Conservation (phyloP, 352 stramenopile genomes). For the Pythium brassicae region DNA sequence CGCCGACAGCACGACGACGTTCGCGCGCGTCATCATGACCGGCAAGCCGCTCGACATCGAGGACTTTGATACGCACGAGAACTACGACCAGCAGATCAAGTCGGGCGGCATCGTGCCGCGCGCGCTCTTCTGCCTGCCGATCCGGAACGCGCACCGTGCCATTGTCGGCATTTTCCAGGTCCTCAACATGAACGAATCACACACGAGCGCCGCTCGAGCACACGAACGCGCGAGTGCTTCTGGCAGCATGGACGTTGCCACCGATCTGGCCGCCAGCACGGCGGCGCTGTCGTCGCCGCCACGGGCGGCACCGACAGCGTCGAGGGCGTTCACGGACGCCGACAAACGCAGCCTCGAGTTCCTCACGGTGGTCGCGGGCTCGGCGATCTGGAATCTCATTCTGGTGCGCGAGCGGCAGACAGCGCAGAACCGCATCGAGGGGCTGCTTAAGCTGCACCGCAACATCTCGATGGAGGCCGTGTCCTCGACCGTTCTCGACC, state of each 20-base stretch:
- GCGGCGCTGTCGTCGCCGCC: neutral
- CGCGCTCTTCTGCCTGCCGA: constrained; percentile 58
- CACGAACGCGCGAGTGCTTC: neutral
- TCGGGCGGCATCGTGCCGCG: constrained; percentile 27
- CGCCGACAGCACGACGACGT: constrained; percentile 56
- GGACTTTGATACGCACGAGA: constrained; percentile 52
- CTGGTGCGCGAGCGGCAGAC: constrained; percentile 59
- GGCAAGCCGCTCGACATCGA: constrained; percentile 47
- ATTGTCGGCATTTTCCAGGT: constrained; percentile 61
- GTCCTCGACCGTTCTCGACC: constrained; percentile 48
- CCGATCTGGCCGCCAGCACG: neutral
- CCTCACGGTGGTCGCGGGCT: constrained; percentile 46
- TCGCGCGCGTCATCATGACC: constrained; percentile 64
- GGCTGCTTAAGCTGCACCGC: constrained; percentile 58
- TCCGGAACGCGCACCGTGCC: constrained; percentile 55
- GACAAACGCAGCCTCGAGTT: constrained; percentile 52
- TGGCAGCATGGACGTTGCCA: neutral
- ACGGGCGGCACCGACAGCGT: neutral
- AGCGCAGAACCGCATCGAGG: constrained; percentile 64
- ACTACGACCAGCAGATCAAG: constrained; percentile 44
- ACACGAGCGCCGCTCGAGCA: neutral
- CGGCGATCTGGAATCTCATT: constrained; percentile 67
- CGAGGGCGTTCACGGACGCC: constrained; percentile 29
- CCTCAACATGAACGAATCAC: constrained; percentile 15
- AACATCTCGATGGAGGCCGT: constrained; percentile 72